phyloP scores from a whole-genome alignment of 1,284 basidiomycete species.

The Melampsora larici-populina region DNA sequence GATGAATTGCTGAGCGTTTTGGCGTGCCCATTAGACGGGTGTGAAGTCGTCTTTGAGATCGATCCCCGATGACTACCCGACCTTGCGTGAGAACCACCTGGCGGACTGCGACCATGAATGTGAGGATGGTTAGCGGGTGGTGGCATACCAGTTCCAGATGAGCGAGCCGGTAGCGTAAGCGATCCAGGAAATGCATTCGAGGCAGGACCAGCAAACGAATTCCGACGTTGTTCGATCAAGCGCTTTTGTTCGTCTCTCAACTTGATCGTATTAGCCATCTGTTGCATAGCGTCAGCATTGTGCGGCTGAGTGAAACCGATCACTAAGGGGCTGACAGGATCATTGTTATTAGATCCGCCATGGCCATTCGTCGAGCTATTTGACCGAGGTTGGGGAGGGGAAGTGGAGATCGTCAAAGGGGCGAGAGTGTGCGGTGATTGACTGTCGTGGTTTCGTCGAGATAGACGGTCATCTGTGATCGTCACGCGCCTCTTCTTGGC shows the following conservation, averaged over 20 bases:
- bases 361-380: not conserved
- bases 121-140: not conserved
- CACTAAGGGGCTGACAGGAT: slow-evolving; percentile 16
- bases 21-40: not conserved
- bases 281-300: slow-evolving; percentile 24
- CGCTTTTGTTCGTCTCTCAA: slow-evolving; percentile 41
- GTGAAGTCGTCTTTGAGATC: slow-evolving; percentile 15
- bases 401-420: not conserved
- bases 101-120: slow-evolving; percentile 3
- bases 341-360: not conserved
- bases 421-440: slow-evolving; percentile 9
- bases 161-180: not conserved
- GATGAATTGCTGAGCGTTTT: slow-evolving; percentile 7
- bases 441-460: not conserved
- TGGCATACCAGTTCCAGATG: not conserved
- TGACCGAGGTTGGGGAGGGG: not conserved
- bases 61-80: slow-evolving; percentile 4
- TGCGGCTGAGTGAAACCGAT: slow-evolving; percentile 32
- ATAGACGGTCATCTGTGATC: slow-evolving; percentile 10
- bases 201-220: slow-evolving; percentile 36
- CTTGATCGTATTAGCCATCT: slow-evolving; percentile 39
- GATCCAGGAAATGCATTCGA: slow-evolving; percentile 17
- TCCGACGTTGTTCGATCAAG: slow-evolving; percentile 37
- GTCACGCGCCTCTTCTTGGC: slow-evolving; percentile 21
- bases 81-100: not conserved